These are phyloP conservation scores for Termitomyces sp. DNA, from an alignment of 768 basidiomycete genomes.

Conservation along the genomic window DNA sequence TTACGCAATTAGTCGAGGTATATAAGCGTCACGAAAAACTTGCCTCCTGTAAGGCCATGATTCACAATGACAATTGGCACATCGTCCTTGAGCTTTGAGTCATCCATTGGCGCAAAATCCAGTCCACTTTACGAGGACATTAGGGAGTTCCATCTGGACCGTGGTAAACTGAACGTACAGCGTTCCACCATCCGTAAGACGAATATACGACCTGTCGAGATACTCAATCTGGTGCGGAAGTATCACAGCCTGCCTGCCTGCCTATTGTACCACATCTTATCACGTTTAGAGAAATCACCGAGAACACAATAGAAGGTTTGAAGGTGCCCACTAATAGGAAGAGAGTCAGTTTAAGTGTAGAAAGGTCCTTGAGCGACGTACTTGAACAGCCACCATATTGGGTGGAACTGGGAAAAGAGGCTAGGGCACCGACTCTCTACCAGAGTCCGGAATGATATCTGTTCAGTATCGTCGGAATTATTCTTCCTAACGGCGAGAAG, in stretches of 20 bases:
- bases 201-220: slow-evolving; percentile 37
- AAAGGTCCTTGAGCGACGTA: slow-evolving; percentile 17
- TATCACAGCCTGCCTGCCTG: slow-evolving; percentile 15
- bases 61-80: slow-evolving; percentile 53
- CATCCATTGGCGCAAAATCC: slow-evolving; percentile 54
- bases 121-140: slow-evolving; percentile 40
- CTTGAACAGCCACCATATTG: slow-evolving; percentile 48
- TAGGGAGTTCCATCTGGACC: neutral
- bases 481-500: slow-evolving; percentile 27
- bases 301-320: slow-evolving; percentile 59
- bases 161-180: slow-evolving; percentile 35
- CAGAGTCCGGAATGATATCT: slow-evolving; percentile 33
- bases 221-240: neutral
- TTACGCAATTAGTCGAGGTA: slow-evolving; percentile 4
- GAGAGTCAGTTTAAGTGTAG: neutral
- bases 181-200: slow-evolving; percentile 58
- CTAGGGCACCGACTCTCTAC: slow-evolving; percentile 38
- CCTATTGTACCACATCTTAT: slow-evolving; percentile 55
- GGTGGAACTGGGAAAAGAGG: slow-evolving; percentile 37
- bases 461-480: slow-evolving; percentile 25
- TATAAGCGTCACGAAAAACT: neutral
- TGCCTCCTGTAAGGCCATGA: slow-evolving; percentile 54
- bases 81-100: slow-evolving; percentile 30
- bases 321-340: slow-evolving; percentile 46
- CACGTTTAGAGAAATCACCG: slow-evolving; percentile 55